phyloP scores from a whole-genome alignment of 2,329 filamentous ascomycete genomes.

The Ramularia endophylla region DNA sequence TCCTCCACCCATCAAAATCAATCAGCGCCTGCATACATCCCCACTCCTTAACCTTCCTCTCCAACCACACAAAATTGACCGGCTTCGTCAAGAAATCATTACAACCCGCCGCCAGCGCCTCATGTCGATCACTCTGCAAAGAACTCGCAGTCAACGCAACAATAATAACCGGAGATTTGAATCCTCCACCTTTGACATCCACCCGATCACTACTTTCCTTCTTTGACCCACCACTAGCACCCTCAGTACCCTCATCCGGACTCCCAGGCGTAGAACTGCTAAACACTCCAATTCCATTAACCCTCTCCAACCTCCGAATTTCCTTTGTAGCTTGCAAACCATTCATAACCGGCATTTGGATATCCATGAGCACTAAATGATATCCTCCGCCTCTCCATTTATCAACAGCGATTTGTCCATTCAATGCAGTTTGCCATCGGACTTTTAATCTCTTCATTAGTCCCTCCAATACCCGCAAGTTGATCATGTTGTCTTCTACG shows the following conservation, averaged over 20 bases:
- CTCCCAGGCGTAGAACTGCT: conserved; percentile 41
- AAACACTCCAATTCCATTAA: conserved; percentile 92
- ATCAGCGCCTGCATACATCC: conserved; percentile 99
- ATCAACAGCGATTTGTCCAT: conserved; percentile 83
- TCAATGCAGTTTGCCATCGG: conserved; percentile 94
- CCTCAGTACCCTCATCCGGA: conserved; percentile 30
- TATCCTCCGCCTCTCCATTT: conserved; percentile 94
- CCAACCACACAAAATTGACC: conserved; percentile 95
- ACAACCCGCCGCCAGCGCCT: conserved; percentile 89
- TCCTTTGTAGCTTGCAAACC: conserved; percentile 92
- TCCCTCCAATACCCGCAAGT: conserved; percentile 83
- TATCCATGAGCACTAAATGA: conserved; percentile 97
- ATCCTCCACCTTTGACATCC: conserved; percentile 57
- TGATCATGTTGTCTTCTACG: conserved; percentile 98
- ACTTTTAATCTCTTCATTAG: conserved; percentile 96
- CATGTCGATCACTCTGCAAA: conserved; percentile 89
- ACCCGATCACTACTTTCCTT: conserved; percentile 56
- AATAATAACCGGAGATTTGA: conserved; percentile 97
- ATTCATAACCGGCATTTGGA: conserved; percentile 94
- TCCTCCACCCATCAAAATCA: conserved; percentile 96
- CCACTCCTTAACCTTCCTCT: conserved; percentile 98
- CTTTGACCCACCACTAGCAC: conserved; percentile 33
- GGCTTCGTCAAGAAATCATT: conserved; percentile 98
- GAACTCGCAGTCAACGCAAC: conserved; percentile 93
- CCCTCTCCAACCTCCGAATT: conserved; percentile 79